Evolutionary conservation across 352 stramenopile species (phyloP).

Genomic region (Phytophthora quininea): DNA sequence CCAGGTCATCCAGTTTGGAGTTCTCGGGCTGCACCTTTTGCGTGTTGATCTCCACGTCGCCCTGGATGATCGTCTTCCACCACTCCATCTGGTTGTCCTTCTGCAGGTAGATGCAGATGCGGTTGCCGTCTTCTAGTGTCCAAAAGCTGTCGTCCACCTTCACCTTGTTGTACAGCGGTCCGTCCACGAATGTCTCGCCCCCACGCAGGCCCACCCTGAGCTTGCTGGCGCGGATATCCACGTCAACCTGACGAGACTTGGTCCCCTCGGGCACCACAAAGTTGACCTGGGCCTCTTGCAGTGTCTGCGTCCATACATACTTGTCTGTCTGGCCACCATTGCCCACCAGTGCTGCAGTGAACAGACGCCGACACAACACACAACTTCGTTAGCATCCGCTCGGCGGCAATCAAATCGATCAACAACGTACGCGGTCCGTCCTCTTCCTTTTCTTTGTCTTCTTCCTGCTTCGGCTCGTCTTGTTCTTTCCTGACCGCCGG

Average conservation of each 20-base stretch:
- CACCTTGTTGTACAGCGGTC: conserved; percentile 93
- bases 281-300: conserved; percentile 94
- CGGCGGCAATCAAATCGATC: not conserved
- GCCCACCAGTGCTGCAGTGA: conserved; percentile 72
- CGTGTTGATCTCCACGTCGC: conserved; percentile 97
- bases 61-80: conserved; percentile 97
- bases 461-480: conserved; percentile 21
- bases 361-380: conserved; percentile 9
- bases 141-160: conserved; percentile 99
- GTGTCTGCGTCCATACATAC: conserved; percentile 98
- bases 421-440: conserved; percentile 57
- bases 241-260: conserved; percentile 92
- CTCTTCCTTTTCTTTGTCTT: conserved; percentile 73
- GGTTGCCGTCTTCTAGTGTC: conserved; percentile 94
- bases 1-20: conserved; percentile 97
- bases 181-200: conserved; percentile 84
- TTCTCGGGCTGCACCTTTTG: conserved; percentile 99
- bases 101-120: conserved; percentile 94
- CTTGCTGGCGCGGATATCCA: conserved; percentile 91
- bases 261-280: conserved; percentile 94
- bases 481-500: conserved; percentile 16
- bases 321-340: conserved; percentile 93
- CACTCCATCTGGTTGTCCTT: conserved; percentile 99
- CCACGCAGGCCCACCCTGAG: conserved; percentile 92
- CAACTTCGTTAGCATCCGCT: conserved; percentile 3